These are phyloP conservation scores for Yarrowia phangngaensis DNA, from an alignment of 805 yeast genomes.

Conservation along the genomic window DNA sequence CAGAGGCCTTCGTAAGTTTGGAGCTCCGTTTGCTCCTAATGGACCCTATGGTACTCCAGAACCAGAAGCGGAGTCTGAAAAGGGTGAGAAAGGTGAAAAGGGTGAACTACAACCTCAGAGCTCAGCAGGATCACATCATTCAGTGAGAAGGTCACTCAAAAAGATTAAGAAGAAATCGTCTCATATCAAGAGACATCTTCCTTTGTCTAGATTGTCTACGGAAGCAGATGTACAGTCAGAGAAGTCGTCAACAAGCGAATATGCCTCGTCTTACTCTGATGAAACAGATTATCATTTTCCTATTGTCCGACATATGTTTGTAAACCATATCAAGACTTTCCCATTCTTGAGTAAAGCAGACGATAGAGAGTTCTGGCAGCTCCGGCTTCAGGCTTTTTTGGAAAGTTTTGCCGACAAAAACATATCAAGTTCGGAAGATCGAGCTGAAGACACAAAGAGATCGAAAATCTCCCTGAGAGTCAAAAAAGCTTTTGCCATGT, in stretches of 20 bases:
- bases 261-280: no score
- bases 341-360: constrained; percentile 61
- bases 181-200: constrained; percentile 10
- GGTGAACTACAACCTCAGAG: constrained; percentile 10
- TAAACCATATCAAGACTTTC: constrained; percentile 58
- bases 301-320: constrained; percentile 60
- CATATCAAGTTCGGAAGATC: constrained; percentile 67
- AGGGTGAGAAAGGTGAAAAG: background rate
- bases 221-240: no score
- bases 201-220: no score
- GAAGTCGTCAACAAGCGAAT: no score
- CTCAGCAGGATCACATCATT: constrained; percentile 1
- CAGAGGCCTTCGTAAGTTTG: constrained; percentile 63
- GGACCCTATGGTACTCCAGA: background rate
- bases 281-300: constrained; percentile 59
- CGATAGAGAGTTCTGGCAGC: constrained; percentile 70
- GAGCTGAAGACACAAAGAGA: constrained; percentile 71
- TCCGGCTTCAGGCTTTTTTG: constrained; percentile 72
- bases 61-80: background rate
- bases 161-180: background rate
- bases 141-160: constrained; percentile 2
- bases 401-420: constrained; percentile 72
- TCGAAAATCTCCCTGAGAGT: constrained; percentile 57
- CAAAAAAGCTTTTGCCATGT: constrained; percentile 55
- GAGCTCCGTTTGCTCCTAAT: constrained; percentile 59